A percentile compares a stretch with the other conserved stretches of the same genome.
Evolutionary conservation across 1,139 yeast genomes (phyloP).

Genomic region (Taphrina flavorubra): DNA sequence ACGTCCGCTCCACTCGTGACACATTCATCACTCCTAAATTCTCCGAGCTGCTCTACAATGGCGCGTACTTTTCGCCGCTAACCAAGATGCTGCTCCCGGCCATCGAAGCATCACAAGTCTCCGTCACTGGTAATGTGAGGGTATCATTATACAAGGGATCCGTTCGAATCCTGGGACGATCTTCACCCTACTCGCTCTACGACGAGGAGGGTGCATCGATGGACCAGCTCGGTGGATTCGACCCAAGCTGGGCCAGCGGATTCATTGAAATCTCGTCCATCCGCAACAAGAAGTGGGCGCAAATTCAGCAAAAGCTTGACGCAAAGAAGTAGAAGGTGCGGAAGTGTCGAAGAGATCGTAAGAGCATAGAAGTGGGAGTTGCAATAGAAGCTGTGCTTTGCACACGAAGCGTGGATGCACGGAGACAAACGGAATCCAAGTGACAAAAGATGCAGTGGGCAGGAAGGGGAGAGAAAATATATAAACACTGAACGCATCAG

Average conservation of each 20-base stretch:
- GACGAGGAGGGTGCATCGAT: constrained; percentile 98
- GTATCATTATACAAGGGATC: constrained; percentile 92
- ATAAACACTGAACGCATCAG: constrained; percentile 22
- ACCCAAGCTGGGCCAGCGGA: constrained; percentile 95
- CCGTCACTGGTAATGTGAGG: constrained; percentile 96
- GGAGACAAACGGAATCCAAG: background rate
- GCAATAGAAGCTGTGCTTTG: background rate
- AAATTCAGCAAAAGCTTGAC: constrained; percentile 83
- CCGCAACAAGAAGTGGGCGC: constrained; percentile 97
- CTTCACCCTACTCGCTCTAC: constrained; percentile 92
- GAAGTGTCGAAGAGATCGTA: background rate
- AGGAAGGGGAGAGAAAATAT: background rate
- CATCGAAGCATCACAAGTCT: constrained; percentile 91
- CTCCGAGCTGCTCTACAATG: constrained; percentile 90
- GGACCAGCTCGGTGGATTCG: constrained; percentile 98
- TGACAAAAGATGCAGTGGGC: background rate
- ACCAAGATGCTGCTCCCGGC: constrained; percentile 92
- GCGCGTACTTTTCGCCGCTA: constrained; percentile 97
- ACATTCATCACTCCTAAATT: constrained; percentile 91
- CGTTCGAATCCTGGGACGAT: constrained; percentile 85
- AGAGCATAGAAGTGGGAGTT: too few relatives aligned
- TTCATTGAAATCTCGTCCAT: constrained; percentile 97
- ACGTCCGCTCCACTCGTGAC: constrained; percentile 96
- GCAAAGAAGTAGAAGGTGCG: constrained; percentile 55
- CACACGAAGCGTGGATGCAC: background rate